These are phyloP conservation scores for Spinacia oleracea DNA, from an alignment of 179 eudicot species.

Conservation along the genomic window DNA sequence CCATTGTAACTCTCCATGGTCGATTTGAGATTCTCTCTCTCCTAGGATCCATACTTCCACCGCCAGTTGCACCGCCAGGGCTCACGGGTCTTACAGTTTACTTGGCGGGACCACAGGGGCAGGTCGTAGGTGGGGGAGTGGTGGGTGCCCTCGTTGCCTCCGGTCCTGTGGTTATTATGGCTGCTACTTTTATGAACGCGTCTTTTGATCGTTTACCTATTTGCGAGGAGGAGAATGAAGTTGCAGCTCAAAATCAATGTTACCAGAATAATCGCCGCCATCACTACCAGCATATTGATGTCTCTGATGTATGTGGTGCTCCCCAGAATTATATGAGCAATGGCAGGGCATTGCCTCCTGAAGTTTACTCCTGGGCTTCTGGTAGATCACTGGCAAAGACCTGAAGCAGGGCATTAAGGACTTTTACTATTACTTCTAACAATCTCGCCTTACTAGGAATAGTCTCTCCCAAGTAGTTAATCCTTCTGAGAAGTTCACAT, in stretches of 20 bases:
- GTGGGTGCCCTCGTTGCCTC: slow-evolving; percentile 45
- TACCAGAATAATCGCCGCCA: slow-evolving; percentile 36
- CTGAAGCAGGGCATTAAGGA: slow-evolving; percentile 5
- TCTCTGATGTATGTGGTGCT: slow-evolving; percentile 34
- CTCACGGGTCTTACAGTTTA: slow-evolving; percentile 41
- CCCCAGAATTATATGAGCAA: slow-evolving; percentile 37
- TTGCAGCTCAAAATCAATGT: slow-evolving; percentile 24
- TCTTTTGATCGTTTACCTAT: slow-evolving; percentile 41
- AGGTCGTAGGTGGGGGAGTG: slow-evolving; percentile 47
- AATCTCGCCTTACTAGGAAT: slow-evolving; percentile 17
- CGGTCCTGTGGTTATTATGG: slow-evolving; percentile 44
- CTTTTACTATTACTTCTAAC: slow-evolving; percentile 4
- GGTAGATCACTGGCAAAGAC: slow-evolving; percentile 41
- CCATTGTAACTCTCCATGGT: slow-evolving; percentile 42
- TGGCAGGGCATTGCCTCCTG: slow-evolving; percentile 38
- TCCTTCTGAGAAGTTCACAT: slow-evolving; percentile 3
- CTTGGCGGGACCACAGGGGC: slow-evolving; percentile 46
- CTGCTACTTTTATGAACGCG: slow-evolving; percentile 42
- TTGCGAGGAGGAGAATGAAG: slow-evolving; percentile 33
- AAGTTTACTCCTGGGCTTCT: slow-evolving; percentile 44
- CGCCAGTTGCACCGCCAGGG: slow-evolving; percentile 44
- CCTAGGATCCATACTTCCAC: slow-evolving; percentile 43
- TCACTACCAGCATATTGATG: slow-evolving; percentile 39
- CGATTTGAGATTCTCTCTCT: slow-evolving; percentile 44
- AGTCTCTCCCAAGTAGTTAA: slow-evolving; percentile 21